Evolutionary conservation across 2,329 filamentous ascomycete species (phyloP), one percentile per base, ranked within the genome.

Genomic region (Fusarium decemcellulare): DNA sequence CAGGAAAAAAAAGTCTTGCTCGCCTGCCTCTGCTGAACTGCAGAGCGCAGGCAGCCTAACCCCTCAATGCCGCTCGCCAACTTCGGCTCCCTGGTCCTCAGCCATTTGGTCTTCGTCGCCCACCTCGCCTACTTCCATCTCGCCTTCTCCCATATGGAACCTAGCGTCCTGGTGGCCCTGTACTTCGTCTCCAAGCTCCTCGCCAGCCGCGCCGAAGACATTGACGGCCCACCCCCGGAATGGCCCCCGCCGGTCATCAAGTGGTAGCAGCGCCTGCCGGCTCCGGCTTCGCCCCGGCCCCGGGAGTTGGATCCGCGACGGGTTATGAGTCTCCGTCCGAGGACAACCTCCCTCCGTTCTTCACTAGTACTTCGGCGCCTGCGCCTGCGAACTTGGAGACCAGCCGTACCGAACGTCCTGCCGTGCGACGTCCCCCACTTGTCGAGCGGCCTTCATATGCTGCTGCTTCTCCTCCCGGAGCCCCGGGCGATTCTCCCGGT

Each of bases 81-180:
- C 77, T 74, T 88, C 29, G 85, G 85, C 51, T 83, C 85, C n/a
- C 78, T 86, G 36, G 75, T 87, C 66, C 78, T 87, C 53, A 80
- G 86, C 69, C 80, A 86, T 68, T 78, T 87, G 56, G 84, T 87
- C 72, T 88, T 88, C 73, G 78, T 88, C 67, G 85, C 84, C 42
- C 86, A 85, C 54, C 78, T 88, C 58, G 81, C 86, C 65, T 86
- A 87, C 75, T 84, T 87, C 72, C 82, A 82, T 73, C 82, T 85
- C 65, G 84, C 84, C 60, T 80, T 88, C 62, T 79, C 84, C 16
- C 80, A 84, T 64, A 81, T 84, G 56, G 84, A 86, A 63, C 83
- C 85, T 15, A 78, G 84, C 48, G 65, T 83, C 10, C 77, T 87
- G 29, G 76, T 86, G 47, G 74, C 76, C 27, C 78, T 88, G 8